Conservation (phyloP, 2,329 filamentous ascomycete genomes). For the Phialemoniopsis sp. region DNA sequence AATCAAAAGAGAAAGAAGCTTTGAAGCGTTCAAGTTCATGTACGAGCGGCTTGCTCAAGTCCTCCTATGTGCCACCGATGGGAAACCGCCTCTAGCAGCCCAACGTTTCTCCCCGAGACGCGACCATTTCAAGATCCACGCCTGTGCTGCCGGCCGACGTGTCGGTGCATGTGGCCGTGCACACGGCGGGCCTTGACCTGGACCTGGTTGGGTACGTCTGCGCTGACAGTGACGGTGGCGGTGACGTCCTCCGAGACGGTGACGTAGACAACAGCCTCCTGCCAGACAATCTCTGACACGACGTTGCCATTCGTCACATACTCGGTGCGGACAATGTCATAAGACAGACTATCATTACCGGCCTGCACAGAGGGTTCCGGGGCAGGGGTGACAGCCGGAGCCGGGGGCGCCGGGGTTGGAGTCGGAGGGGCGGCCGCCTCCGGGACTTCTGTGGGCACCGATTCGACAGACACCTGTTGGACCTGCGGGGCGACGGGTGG, state of each 20-base stretch:
- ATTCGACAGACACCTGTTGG: not conserved
- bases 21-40: too few species aligned
- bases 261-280: conserved; percentile 50
- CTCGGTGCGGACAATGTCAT: conserved; percentile 44
- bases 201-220: conserved; percentile 13
- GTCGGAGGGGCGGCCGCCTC: conserved; percentile 6
- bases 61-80: too few species aligned
- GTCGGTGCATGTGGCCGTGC: conserved; percentile 34
- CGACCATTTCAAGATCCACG: not conserved
- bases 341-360: conserved; percentile 19
- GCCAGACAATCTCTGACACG: conserved; percentile 54
- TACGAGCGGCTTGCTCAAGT: too few species aligned
- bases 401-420: conserved; percentile 5
- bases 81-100: too few species aligned
- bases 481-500: too few species aligned
- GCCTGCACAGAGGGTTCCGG: conserved; percentile 19
- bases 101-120: too few species aligned
- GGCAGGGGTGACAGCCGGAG: conserved; percentile 16
- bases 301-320: conserved; percentile 44
- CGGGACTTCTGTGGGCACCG: not conserved
- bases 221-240: conserved; percentile 31
- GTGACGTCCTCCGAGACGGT: conserved; percentile 37
- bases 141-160: conserved; percentile 4
- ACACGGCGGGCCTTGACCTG: conserved; percentile 19
- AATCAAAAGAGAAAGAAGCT: too few species aligned